Conservation (phyloP, 2,329 filamentous ascomycete genomes). For the Eurotiales sp. region DNA sequence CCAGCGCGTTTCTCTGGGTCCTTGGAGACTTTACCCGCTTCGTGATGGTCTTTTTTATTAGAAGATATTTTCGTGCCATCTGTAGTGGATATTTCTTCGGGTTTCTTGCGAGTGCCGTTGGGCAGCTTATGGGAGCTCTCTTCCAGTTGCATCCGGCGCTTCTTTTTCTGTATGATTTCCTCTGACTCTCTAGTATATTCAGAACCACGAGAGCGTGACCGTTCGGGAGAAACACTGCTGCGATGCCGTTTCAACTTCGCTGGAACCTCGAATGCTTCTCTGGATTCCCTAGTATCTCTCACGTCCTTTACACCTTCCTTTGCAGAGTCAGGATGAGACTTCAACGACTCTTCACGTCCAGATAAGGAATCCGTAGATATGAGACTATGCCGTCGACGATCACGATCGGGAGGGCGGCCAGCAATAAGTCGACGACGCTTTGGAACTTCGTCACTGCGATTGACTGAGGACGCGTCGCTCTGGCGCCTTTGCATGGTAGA, state of each 20-base stretch:
- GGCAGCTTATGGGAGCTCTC: constrained; percentile 30
- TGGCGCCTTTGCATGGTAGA: constrained; percentile 24
- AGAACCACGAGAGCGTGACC: constrained; percentile 32
- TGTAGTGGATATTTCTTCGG: constrained; percentile 14
- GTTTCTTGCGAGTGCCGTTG: constrained; percentile 29
- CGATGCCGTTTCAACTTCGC: constrained; percentile 38
- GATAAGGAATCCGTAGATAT: constrained; percentile 40
- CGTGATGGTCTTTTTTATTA: constrained; percentile 19
- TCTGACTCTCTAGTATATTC: constrained; percentile 29
- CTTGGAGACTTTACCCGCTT: constrained; percentile 17
- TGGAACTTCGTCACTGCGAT: constrained; percentile 32
- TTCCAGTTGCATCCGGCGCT: constrained; percentile 39
- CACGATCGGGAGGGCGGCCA: constrained; percentile 38
- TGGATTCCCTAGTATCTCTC: background rate
- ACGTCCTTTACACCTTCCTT: constrained; percentile 16
- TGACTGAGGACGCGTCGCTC: constrained; percentile 26
- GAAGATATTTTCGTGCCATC: constrained; percentile 11
- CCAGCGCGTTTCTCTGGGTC: constrained; percentile 10
- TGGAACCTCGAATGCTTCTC: constrained; percentile 6
- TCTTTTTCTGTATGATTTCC: constrained; percentile 38
- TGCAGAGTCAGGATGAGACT: constrained; percentile 18
- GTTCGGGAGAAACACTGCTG: constrained; percentile 39
- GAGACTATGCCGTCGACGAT: constrained; percentile 32
- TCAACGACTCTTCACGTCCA: constrained; percentile 34
- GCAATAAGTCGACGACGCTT: constrained; percentile 40